A percentile compares a stretch with the other conserved stretches of the same genome.
phyloP scores from a whole-genome alignment of 2,329 filamentous ascomycete species.

The Paecilomyces variotii region DNA sequence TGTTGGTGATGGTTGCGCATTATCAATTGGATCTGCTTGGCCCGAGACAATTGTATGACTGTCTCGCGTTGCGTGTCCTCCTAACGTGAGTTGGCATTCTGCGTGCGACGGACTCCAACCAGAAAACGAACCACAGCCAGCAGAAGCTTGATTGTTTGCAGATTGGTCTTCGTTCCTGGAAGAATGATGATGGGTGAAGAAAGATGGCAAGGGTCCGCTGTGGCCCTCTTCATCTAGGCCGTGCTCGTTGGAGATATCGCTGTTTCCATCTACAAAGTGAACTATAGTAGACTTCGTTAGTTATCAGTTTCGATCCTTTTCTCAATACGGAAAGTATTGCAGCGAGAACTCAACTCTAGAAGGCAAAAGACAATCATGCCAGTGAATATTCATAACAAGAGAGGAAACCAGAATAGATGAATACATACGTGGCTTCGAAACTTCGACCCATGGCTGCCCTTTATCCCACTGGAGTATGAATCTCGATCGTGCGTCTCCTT shows the following conservation, averaged over 20 bases:
- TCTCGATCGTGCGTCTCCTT: constrained; percentile 15
- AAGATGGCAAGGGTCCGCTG: background rate
- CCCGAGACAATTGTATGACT: background rate
- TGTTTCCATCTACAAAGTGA: background rate
- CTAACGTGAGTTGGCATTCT: background rate
- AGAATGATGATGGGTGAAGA: background rate
- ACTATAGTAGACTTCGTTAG: background rate
- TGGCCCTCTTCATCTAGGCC: background rate
- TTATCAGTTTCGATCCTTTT: background rate
- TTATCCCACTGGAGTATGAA: constrained; percentile 24
- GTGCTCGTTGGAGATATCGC: background rate
- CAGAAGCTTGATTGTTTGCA: background rate
- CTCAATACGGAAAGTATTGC: background rate
- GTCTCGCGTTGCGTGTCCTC: background rate
- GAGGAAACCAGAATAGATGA: background rate
- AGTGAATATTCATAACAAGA: background rate
- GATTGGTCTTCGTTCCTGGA: background rate
- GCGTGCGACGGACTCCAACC: background rate
- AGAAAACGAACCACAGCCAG: background rate
- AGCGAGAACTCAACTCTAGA: background rate
- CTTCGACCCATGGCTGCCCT: constrained; percentile 24
- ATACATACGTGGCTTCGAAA: constrained; percentile 17
- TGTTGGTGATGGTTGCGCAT: background rate
- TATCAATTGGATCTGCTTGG: background rate
- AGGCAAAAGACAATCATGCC: background rate